These are phyloP conservation scores for Moelleriella libera DNA, from an alignment of 2,329 filamentous ascomycete species.

Conservation along the genomic window DNA sequence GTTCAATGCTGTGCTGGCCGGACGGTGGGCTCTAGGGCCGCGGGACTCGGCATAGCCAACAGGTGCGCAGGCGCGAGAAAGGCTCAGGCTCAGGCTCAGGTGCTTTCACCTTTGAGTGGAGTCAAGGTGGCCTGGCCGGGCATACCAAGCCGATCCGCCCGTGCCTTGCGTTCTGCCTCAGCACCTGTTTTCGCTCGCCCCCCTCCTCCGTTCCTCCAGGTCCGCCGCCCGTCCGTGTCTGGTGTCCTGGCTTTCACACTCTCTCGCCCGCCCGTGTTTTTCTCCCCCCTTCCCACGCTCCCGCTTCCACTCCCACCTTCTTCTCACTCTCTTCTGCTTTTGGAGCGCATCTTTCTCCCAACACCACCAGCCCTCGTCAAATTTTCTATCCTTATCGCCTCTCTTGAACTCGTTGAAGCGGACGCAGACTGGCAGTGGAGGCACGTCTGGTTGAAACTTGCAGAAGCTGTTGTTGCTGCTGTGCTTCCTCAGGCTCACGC, in stretches of 20 bases:
- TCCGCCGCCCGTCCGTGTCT: conserved; percentile 6
- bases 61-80: not conserved
- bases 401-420: not conserved
- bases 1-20: not conserved
- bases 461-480: not conserved
- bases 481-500: conserved; percentile 1
- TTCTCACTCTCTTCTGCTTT: not conserved
- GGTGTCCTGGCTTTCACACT: conserved; percentile 1
- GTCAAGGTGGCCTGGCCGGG: conserved; percentile 1
- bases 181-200: conserved; percentile 1
- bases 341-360: not conserved
- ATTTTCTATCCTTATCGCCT: not conserved
- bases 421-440: not conserved
- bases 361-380: no score
- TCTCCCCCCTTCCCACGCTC: not conserved
- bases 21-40: not conserved
- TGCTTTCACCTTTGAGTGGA: not conserved
- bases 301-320: not conserved
- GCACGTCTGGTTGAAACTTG: not conserved
- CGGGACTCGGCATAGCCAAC: not conserved
- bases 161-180: conserved; percentile 2
- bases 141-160: conserved; percentile 4
- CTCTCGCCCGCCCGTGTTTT: conserved; percentile 1
- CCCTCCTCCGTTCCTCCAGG: conserved; percentile 2
- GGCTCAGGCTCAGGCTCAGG: not conserved